Evolutionary conservation across 2,329 filamentous ascomycete genomes (phyloP).

Genomic region (Fonsecaea monophora): DNA sequence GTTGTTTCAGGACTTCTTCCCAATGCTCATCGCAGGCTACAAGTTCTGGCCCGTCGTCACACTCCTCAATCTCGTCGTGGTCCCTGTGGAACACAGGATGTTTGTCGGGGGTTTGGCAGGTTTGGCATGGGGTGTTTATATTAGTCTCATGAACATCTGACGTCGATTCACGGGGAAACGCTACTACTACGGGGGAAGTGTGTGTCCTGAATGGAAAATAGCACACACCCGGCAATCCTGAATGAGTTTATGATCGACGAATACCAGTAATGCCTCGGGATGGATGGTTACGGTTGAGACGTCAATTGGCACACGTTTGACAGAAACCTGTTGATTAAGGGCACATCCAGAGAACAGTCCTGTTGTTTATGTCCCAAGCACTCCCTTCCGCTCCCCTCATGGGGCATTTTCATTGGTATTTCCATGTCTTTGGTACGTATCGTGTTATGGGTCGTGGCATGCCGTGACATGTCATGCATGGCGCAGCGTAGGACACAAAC

Average conservation of each 20-base stretch:
- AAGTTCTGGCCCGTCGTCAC: slow-evolving; percentile 52
- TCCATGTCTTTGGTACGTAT: no score
- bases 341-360: not conserved
- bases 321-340: not conserved
- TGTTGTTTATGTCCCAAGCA: not conserved
- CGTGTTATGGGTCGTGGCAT: no score
- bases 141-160: slow-evolving; percentile 57
- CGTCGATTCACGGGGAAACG: not conserved
- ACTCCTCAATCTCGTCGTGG: slow-evolving; percentile 47
- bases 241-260: not conserved
- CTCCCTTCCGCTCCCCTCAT: no score
- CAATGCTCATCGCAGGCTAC: slow-evolving; percentile 47
- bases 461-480: no score
- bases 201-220: not conserved
- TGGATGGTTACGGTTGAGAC: not conserved
- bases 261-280: not conserved
- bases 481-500: no score
- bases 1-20: slow-evolving; percentile 32
- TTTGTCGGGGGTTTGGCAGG: slow-evolving; percentile 48
- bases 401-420: no score
- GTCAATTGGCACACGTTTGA: not conserved
- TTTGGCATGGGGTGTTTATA: slow-evolving; percentile 48
- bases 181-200: not conserved
- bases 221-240: not conserved
- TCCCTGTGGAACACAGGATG: slow-evolving; percentile 47